Evolutionary conservation across 768 basidiomycete genomes (phyloP), one percentile per base, ranked within the genome.

Genomic region (Chalciporus chontae): DNA sequence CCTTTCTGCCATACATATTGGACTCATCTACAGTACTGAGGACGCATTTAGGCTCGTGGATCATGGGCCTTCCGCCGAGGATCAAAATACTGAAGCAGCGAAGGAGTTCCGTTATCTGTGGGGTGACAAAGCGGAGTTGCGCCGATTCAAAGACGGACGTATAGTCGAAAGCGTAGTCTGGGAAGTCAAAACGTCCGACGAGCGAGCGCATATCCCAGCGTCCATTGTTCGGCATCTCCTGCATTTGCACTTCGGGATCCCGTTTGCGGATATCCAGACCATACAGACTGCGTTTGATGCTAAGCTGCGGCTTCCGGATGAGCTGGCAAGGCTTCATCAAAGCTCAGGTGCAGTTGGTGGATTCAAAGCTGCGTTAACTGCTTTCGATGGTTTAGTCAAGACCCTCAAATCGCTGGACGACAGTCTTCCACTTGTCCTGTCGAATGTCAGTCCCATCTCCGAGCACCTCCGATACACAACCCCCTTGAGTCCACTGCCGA

Each of bases 141-240:
- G 96, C 6, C 80, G 94, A 34, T 99, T 99, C 76, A 94, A 97
- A 67, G 94, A 99, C 59, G 95, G 95, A 1, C 79, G 86, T 15
- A 97, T 98, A 53, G 63, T 79, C 5, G 93, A 97, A 67, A 91
- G 88, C 57, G 92, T 97, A n/a, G 94, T 98, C 3, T 99, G 96
- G 96, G 87, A 96, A 17, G 81, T 91, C 8, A 78, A 80, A 52
- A 85, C 81, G 3, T 76, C 79, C 0, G 92, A 95, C 45, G 90
- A 93, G 52, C 84, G 90, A 23, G 75, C 83, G 0, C 79, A 84
- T 53, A 83, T 98, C 24, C 92, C 93, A 0, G 71, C 74, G 13
- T 75, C 80, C 69, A 80, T 97, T 57, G 81, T 91, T 23, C 70
- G 73, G 18, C 84, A 94, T 69, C 68, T 97, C 36, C 77, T 99